Evolutionary conservation across 129 eudicot genomes (phyloP), one percentile per base, ranked within the genome.

Genomic region (Centaurea solstitialis): DNA sequence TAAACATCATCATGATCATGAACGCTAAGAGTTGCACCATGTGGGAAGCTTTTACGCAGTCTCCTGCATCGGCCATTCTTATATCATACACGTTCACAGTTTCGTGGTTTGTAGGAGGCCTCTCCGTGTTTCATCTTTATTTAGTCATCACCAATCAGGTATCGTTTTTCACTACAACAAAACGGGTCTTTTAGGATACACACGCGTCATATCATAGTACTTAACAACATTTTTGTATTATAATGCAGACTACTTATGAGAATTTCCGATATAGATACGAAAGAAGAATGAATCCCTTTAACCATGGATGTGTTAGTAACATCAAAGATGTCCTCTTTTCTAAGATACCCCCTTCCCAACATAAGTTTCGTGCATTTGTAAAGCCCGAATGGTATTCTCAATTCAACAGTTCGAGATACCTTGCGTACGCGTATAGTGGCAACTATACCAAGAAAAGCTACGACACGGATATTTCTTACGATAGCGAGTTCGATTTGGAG

Each of bases 71-170:
- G 0, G 88, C 85, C 45, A 65, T 84, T 47, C 92, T 88, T 65
- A 83, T 90, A 80, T 0, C 76, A 28, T 90, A 90, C 70, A 90
- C 94, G 1, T 90, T 87, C 70, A 76, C 88, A 5, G 87, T 81
- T 72, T 80, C 85, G 59, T 90, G 92, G 94, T 90, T 90, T 23
- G 88, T 90, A 35, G 94, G 92, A 78, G 94, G 94, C 75, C 83
- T 90, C 74, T 81, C 92, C 6, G 80, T 85, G 4, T 90, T 90
- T 82, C 94, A 90, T 68, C 73, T 90, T 20, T 88, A 90, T 81
- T 81, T 90, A 70, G 65, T 88, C 79, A 50, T 85, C 68, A 87
- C 90, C 23, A 90, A 90, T 81, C 94, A 90, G 94, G 94, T 90
- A 75, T 33, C 64, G n/a, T n/a, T 24, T 72, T 70, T 64, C 33